Percentiles rank a stretch among this genome's conserved stretches.
phyloP scores from a whole-genome alignment of 2,329 filamentous ascomycete species.

The Teratosphaeria gauchensis region DNA sequence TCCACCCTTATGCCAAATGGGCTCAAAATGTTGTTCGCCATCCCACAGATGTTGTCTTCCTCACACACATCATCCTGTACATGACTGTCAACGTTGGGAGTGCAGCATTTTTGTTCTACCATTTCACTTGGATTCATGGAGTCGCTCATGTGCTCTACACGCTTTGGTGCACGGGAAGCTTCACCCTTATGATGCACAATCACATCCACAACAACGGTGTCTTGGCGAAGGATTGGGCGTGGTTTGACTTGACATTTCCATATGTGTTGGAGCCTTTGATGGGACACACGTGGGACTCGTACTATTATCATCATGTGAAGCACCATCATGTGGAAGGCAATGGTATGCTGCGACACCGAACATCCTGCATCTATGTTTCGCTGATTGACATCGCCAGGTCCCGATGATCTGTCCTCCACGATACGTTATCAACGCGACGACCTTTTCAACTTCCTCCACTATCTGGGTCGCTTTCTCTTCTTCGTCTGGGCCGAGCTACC shows the following conservation, averaged over 20 bases:
- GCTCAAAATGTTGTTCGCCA: slow-evolving; percentile 51
- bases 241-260: slow-evolving; percentile 58
- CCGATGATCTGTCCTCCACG: slow-evolving; percentile 65
- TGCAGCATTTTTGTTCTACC: slow-evolving; percentile 53
- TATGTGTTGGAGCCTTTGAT: slow-evolving; percentile 67
- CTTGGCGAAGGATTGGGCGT: slow-evolving; percentile 43
- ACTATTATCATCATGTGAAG: slow-evolving; percentile 80
- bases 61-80: slow-evolving; percentile 68
- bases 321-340: slow-evolving; percentile 78
- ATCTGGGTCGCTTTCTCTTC: slow-evolving; percentile 64
- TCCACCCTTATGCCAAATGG: slow-evolving; percentile 51
- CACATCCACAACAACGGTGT: slow-evolving; percentile 72
- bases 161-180: slow-evolving; percentile 59
- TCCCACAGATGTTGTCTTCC: slow-evolving; percentile 65
- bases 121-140: slow-evolving; percentile 60
- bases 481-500: slow-evolving; percentile 68
- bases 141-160: slow-evolving; percentile 57
- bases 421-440: slow-evolving; percentile 67
- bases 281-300: slow-evolving; percentile 78
- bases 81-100: slow-evolving; percentile 60
- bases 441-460: slow-evolving; percentile 56
- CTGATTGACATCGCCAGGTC: slow-evolving; percentile 36
- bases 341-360: slow-evolving; percentile 2
- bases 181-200: slow-evolving; percentile 75
- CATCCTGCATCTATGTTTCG: neutral